Evolutionary conservation across 1,139 yeast genomes (phyloP).

Genomic region (Starmera stellimalicola): DNA sequence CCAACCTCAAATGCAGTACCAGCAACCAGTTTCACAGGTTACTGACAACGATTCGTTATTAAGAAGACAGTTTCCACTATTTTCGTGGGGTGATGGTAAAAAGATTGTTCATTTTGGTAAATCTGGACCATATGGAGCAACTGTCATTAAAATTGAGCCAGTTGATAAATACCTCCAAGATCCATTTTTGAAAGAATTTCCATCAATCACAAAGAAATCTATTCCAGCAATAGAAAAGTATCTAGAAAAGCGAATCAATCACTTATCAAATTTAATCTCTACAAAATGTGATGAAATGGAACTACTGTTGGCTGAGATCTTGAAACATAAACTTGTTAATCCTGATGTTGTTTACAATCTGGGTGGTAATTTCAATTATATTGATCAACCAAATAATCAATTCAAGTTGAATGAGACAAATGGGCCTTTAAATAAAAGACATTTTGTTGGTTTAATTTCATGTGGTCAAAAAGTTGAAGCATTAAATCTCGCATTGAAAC

Average conservation of each 20-base stretch:
- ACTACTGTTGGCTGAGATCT: slow-evolving; percentile 12
- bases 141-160: slow-evolving; percentile 24
- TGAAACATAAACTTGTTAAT: slow-evolving; percentile 15
- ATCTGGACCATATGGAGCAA: slow-evolving; percentile 13
- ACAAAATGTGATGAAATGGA: slow-evolving; percentile 10
- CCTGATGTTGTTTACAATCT: slow-evolving; percentile 10
- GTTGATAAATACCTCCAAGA: slow-evolving; percentile 23
- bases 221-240: slow-evolving; percentile 10
- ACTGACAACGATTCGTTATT: slow-evolving; percentile 19
- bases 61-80: slow-evolving; percentile 65
- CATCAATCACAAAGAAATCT: slow-evolving; percentile 17
- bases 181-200: slow-evolving; percentile 23
- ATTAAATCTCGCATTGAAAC: slow-evolving; percentile 47
- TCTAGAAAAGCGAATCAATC: slow-evolving; percentile 10
- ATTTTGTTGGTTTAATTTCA: slow-evolving; percentile 13
- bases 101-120: slow-evolving; percentile 39
- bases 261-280: slow-evolving; percentile 3
- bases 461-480: slow-evolving; percentile 64
- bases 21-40: slow-evolving; percentile 5
- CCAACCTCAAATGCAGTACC: background rate
- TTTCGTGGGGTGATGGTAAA: slow-evolving; percentile 54
- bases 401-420: background rate
- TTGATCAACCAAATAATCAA: slow-evolving; percentile 4
- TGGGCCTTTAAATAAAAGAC: slow-evolving; percentile 12
- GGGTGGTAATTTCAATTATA: slow-evolving; percentile 13